Conservation (phyloP, 371 early-diverging fungal species). For the Lichtheimia corymbifera region DNA sequence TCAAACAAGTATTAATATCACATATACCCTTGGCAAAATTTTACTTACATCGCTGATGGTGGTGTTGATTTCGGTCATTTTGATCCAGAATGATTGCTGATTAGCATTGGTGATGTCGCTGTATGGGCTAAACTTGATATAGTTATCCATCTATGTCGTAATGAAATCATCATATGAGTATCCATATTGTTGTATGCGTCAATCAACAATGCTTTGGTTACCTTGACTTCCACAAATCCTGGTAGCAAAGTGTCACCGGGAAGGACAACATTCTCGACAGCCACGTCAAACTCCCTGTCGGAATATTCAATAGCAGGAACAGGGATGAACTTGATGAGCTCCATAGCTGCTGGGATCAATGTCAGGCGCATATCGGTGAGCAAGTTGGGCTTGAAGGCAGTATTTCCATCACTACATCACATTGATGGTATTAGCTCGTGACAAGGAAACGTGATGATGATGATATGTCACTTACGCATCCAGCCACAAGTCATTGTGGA, state of each 20-base stretch:
- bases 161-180: conserved; percentile 9
- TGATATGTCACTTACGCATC: conserved; percentile 21
- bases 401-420: conserved; percentile 37
- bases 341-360: conserved; percentile 52
- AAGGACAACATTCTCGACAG: conserved; percentile 62
- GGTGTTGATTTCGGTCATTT: conserved; percentile 32
- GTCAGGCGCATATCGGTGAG: conserved; percentile 56
- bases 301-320: conserved; percentile 65
- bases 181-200: conserved; percentile 5
- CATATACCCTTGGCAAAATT: neutral
- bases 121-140: conserved; percentile 35
- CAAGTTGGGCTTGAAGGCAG: conserved; percentile 58
- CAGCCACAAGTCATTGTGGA: conserved; percentile 38
- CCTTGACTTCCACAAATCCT: conserved; percentile 56
- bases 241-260: conserved; percentile 61
- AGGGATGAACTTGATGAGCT: conserved; percentile 63
- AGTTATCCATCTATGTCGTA: conserved; percentile 29
- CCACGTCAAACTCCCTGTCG: conserved; percentile 55
- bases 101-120: conserved; percentile 45
- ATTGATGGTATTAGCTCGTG: conserved; percentile 4
- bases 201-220: conserved; percentile 26
- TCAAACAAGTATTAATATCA: conserved; percentile 10
- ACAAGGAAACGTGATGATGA: neutral
- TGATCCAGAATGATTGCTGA: conserved; percentile 23
- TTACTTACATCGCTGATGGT: conserved; percentile 27